Base-by-base conservation (phyloP, 176 grass and related monocot genomes). In the Zizania latifolia region DNA sequence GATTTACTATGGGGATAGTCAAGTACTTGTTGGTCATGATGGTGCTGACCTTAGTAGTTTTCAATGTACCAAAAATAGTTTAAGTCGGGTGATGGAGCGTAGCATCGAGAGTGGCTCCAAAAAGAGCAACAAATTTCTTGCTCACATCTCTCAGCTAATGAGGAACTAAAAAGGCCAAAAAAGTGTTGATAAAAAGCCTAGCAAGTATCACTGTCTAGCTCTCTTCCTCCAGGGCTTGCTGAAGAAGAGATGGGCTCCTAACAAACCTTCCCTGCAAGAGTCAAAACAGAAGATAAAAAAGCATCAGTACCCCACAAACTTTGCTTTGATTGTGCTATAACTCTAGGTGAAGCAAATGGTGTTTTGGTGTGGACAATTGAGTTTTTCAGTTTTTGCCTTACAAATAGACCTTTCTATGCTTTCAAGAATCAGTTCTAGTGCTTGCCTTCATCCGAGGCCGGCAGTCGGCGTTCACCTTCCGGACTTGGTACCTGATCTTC, bases 371-470 rank as follows among this genome's bases (percentile, higher is more conserved):
- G 86, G 37, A 74, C 7, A 69, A 58, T 74, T n/a, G 75, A 75
- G 80, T 61, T 69, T 40, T 41, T 45, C 60, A 59, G 76, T 75
- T 72, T 71, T 41, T 78, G 81, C 36, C 70, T 88, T 84, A 84
- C 81, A 75, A 81, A 88, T 54, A 79, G 60, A 79, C 63, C 68
- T 69, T 83, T 71, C 79, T 78, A 74, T 83, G 70, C 62, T 88
- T 71, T 71, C 68, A 68, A 62, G 36, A 70, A 84, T 63, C 44
- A 86, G 85, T 80, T 87, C 89, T 92, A 90, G 90, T 90, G 93
- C 96, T 95, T 99, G 96, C 96, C 96, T 99, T 99, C 92, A 99
- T 95, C 85, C 96, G 88, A 70, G 96, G 96, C 60, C 96, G 86
- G 17, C 81, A 88, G 86, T 99, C 92, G 1, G 96, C 96, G 34